phyloP scores from a whole-genome alignment of 1,139 yeast genomes.

The Scheffersomyces lignicola region DNA sequence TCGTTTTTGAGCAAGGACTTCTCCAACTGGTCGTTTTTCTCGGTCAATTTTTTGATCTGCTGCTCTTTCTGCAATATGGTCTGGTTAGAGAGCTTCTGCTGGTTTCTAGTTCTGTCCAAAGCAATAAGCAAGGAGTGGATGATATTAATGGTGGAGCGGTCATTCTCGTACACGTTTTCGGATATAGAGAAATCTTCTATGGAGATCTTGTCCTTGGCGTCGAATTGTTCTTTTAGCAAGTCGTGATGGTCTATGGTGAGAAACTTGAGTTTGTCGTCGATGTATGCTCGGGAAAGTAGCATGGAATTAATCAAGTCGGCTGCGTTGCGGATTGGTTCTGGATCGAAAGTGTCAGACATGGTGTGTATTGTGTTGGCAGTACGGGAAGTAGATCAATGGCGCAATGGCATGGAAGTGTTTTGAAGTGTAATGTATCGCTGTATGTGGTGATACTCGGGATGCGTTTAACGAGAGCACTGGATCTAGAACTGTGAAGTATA shows the following conservation, averaged over 20 bases:
- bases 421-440: no score
- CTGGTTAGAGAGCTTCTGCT: conserved; percentile 33
- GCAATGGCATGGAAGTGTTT: no score
- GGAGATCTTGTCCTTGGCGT: conserved; percentile 13
- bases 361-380: no score
- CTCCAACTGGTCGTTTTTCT: conserved; percentile 23
- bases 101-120: conserved; percentile 39
- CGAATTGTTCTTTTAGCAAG: conserved; percentile 21
- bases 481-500: no score
- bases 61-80: conserved; percentile 31
- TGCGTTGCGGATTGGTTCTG: conserved; percentile 37
- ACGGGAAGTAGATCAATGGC: no score
- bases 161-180: conserved; percentile 40
- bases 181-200: conserved; percentile 20
- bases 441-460: no score
- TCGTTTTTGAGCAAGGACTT: conserved; percentile 18
- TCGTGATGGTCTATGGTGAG: conserved; percentile 37
- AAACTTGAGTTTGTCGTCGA: conserved; percentile 32
- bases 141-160: conserved; percentile 42
- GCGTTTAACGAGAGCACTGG: no score
- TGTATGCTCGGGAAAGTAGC: conserved; percentile 39
- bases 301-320: conserved; percentile 40
- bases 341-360: no score
- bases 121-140: conserved; percentile 41
- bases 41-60: conserved; percentile 26